Percentiles rank a stretch among this genome's conserved stretches.
These are phyloP conservation scores for Macadamia tetraphylla DNA, from an alignment of 164 flowering plant species.

Conservation along the genomic window DNA sequence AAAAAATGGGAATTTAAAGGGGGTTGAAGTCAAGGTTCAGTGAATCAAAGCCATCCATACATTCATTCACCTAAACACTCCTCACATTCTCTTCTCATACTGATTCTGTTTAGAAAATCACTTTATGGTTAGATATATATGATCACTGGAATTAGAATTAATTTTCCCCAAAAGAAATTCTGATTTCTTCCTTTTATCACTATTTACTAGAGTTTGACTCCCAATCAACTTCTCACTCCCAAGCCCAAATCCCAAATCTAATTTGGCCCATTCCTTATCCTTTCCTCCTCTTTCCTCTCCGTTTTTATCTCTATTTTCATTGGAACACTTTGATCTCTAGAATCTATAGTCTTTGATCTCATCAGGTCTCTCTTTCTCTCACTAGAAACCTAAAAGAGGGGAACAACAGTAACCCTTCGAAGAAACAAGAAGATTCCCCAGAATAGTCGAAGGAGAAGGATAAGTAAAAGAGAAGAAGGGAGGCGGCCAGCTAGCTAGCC, in stretches of 20 bases:
- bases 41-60: conserved; percentile 16
- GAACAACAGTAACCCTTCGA: conserved; percentile 11
- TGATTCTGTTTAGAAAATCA: not conserved
- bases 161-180: too few relatives aligned
- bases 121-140: not conserved
- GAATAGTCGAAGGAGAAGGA: not conserved
- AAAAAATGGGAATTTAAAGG: too few relatives aligned
- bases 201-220: not conserved
- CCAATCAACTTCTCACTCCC: conserved; percentile 1
- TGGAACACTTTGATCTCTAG: too few relatives aligned
- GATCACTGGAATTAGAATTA: too few relatives aligned
- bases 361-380: conserved; percentile 3
- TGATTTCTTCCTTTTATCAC: too few relatives aligned
- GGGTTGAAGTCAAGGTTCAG: not conserved
- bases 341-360: not conserved
- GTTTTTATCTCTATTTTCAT: too few relatives aligned
- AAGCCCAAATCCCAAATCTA: not conserved
- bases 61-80: not conserved
- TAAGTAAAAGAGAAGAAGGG: not conserved
- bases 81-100: not conserved
- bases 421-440: conserved; percentile 28
- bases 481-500: not conserved
- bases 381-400: conserved; percentile 7
- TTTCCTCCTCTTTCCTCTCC: not conserved
- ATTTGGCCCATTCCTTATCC: not conserved